These are phyloP conservation scores for Aureobasidium sp. DNA, from an alignment of 2,329 filamentous ascomycete species.

Conservation along the genomic window DNA sequence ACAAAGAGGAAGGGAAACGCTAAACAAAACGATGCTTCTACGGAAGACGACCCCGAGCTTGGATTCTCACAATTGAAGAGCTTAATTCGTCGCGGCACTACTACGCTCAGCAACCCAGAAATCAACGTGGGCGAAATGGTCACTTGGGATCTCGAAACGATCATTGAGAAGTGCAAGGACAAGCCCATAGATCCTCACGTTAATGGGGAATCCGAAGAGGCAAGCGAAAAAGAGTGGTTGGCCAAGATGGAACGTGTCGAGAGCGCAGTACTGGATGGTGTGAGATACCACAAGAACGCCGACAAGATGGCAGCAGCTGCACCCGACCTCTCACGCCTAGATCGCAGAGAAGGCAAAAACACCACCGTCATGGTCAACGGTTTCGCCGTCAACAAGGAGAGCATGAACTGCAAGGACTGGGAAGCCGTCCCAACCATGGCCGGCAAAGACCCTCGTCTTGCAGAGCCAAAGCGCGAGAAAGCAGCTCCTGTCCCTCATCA, in stretches of 20 bases:
- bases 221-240: constrained; percentile 51
- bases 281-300: constrained; percentile 41
- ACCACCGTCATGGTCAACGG: constrained; percentile 52
- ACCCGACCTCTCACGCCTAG: constrained; percentile 32
- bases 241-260: constrained; percentile 51
- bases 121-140: constrained; percentile 52
- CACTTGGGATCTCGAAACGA: constrained; percentile 50
- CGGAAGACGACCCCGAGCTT: constrained; percentile 44
- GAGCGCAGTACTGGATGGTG: constrained; percentile 51
- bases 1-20: constrained; percentile 28
- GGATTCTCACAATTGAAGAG: constrained; percentile 48
- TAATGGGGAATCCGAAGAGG: constrained; percentile 29
- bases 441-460: constrained; percentile 48
- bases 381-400: constrained; percentile 51
- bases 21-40: constrained; percentile 19
- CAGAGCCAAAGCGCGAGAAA: constrained; percentile 45
- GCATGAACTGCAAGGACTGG: constrained; percentile 46
- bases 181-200: constrained; percentile 39
- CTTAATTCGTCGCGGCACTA: constrained; percentile 48
- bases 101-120: constrained; percentile 46
- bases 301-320: constrained; percentile 27
- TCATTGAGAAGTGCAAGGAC: constrained; percentile 49
- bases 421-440: constrained; percentile 53
- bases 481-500: constrained; percentile 43
- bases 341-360: constrained; percentile 50